Evolutionary conservation across 441 rosid species (phyloP).

Genomic region (Corymbia calophylla): DNA sequence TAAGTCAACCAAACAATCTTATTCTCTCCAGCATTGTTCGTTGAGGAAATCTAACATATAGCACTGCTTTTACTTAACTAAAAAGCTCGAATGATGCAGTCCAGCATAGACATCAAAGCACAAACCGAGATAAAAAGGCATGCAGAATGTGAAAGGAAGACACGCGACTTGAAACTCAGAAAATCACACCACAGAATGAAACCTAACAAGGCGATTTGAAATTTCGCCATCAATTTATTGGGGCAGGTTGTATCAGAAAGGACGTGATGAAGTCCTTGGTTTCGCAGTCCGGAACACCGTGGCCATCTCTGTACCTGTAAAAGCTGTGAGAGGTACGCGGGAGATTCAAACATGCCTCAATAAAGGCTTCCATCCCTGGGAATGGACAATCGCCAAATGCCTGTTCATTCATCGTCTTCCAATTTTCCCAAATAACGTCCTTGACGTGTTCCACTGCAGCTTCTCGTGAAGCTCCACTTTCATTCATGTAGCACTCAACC

Average conservation of each 20-base stretch:
- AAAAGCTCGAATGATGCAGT: not conserved
- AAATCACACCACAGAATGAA: not conserved
- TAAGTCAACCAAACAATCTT: not conserved
- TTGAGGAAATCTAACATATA: not conserved
- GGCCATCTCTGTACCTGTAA: slow-evolving; percentile 10
- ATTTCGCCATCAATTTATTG: not conserved
- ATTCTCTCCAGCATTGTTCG: not conserved
- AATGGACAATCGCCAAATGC: not conserved
- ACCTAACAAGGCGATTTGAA: not conserved
- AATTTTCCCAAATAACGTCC: not conserved
- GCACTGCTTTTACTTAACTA: not conserved
- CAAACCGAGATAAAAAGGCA: not conserved
- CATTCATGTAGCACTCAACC: not conserved
- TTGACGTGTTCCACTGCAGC: not conserved
- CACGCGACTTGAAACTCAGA: not conserved
- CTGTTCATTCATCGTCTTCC: slow-evolving; percentile 6
- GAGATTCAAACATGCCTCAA: not conserved
- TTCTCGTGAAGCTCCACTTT: not conserved
- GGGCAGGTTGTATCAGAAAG: not conserved
- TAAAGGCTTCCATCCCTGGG: not conserved
- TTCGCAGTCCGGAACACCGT: not conserved
- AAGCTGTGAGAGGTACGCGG: slow-evolving; percentile 3
- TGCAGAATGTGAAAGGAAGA: not conserved
- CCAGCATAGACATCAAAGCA: not conserved
- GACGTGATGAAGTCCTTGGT: not conserved